These are phyloP conservation scores for Teratosphaeria pseudoeucalypti DNA, from an alignment of 2,329 filamentous ascomycete genomes.

Conservation along the genomic window DNA sequence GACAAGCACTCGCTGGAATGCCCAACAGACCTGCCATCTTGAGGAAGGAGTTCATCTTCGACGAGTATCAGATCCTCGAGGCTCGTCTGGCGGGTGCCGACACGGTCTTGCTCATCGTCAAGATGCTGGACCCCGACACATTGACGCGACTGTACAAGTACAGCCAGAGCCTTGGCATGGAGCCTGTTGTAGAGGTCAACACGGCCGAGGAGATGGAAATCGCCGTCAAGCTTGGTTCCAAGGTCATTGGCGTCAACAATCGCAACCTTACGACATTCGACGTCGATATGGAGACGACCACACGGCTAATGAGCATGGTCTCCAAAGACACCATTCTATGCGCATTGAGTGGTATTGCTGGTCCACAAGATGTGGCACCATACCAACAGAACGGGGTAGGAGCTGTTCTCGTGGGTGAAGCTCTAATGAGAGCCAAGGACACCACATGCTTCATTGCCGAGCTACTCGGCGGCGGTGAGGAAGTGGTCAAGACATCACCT, in stretches of 20 bases:
- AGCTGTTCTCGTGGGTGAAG: conserved; percentile 87
- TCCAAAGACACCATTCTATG: conserved; percentile 79
- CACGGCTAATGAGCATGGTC: conserved; percentile 72
- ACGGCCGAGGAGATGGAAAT: conserved; percentile 85
- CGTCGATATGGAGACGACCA: conserved; percentile 72
- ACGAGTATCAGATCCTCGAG: conserved; percentile 96
- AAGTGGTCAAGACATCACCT: conserved; percentile 15
- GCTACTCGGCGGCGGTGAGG: conserved; percentile 54
- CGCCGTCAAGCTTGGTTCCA: conserved; percentile 74
- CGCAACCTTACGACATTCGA: conserved; percentile 93
- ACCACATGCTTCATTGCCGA: conserved; percentile 73
- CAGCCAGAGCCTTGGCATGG: conserved; percentile 85
- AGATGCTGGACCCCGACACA: conserved; percentile 76
- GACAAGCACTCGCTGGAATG: conserved; percentile 82
- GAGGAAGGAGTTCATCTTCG: conserved; percentile 94
- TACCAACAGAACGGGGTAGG: conserved; percentile 85
- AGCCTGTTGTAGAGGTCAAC: conserved; percentile 93
- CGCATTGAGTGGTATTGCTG: conserved; percentile 87
- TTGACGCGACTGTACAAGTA: conserved; percentile 77
- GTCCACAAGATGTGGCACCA: conserved; percentile 73
- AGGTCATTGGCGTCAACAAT: conserved; percentile 96
- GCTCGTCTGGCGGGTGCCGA: conserved; percentile 87
- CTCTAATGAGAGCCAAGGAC: conserved; percentile 83
- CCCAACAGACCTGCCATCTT: conserved; percentile 84
- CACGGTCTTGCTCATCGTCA: conserved; percentile 90